Evolutionary conservation across 2,329 filamentous ascomycete genomes (phyloP).

Genomic region (Colletotrichum somersetense): DNA sequence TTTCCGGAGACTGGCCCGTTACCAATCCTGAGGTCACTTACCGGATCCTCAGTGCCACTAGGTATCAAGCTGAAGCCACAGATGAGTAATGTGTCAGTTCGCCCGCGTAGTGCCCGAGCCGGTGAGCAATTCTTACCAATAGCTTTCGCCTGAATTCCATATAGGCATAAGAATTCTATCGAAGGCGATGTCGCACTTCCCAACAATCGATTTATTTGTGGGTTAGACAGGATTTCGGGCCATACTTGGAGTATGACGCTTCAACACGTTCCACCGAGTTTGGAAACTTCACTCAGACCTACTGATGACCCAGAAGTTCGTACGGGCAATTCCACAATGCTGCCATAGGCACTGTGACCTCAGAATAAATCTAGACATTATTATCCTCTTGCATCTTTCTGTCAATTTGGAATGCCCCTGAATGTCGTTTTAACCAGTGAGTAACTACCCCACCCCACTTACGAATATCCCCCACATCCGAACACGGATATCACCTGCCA

Average conservation of each 20-base stretch:
- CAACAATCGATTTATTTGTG: slow-evolving; percentile 49
- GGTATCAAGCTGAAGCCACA: slow-evolving; percentile 45
- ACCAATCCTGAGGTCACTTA: slow-evolving; percentile 45
- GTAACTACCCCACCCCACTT: no score
- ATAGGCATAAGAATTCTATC: slow-evolving; percentile 43
- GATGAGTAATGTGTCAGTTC: slow-evolving; percentile 42
- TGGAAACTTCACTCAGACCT: slow-evolving; percentile 44
- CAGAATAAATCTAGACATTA: not conserved
- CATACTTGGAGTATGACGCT: not conserved
- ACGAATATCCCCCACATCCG: no score
- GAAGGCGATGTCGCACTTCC: slow-evolving; percentile 46
- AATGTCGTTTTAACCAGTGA: no score
- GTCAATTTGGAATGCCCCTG: no score
- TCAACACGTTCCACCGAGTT: slow-evolving; percentile 24
- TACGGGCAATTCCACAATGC: no score
- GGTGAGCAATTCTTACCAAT: slow-evolving; percentile 37
- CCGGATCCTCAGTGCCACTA: slow-evolving; percentile 40
- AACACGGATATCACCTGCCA: no score
- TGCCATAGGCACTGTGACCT: not conserved
- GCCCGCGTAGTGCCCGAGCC: slow-evolving; percentile 46
- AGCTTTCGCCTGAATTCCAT: not conserved
- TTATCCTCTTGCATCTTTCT: no score
- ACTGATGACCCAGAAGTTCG: no score
- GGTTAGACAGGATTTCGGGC: slow-evolving; percentile 42
- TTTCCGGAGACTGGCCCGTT: slow-evolving; percentile 44